Evolutionary conservation across 2,329 filamentous ascomycete species (phyloP).

Genomic region (Penicillium sp.): DNA sequence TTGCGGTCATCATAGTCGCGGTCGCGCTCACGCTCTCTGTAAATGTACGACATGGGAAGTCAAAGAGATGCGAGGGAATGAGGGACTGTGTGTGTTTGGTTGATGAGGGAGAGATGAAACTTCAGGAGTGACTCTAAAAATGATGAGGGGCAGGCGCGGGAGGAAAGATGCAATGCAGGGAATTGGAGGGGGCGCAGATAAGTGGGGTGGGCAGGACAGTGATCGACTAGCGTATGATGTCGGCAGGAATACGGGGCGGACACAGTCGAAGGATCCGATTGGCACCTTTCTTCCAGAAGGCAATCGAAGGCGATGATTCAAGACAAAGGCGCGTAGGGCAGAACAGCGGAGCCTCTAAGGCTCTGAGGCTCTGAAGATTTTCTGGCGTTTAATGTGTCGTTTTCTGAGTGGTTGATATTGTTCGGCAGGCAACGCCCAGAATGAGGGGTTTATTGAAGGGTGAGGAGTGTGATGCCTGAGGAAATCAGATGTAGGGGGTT

Average conservation of each 20-base stretch:
- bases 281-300: constrained; percentile 13
- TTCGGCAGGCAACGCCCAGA: background rate
- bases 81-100: constrained; percentile 7
- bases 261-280: constrained; percentile 15
- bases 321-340: background rate
- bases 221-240: constrained; percentile 17
- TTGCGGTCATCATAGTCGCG: constrained; percentile 46
- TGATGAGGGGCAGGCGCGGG: background rate
- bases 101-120: background rate
- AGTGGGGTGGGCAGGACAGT: constrained; percentile 19
- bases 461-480: background rate
- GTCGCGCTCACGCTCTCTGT: constrained; percentile 42
- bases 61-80: constrained; percentile 16
- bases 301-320: constrained; percentile 6
- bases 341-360: background rate
- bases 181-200: constrained; percentile 23
- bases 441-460: background rate
- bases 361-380: background rate
- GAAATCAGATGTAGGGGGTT: background rate
- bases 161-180: constrained; percentile 6
- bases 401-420: background rate
- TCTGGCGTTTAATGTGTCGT: background rate
- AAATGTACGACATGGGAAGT: constrained; percentile 36
- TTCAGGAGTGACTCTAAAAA: background rate
- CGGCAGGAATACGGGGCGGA: constrained; percentile 2